Evolutionary conservation across 768 basidiomycete species (phyloP).

Genomic region (Gelatoporia subvermispora): DNA sequence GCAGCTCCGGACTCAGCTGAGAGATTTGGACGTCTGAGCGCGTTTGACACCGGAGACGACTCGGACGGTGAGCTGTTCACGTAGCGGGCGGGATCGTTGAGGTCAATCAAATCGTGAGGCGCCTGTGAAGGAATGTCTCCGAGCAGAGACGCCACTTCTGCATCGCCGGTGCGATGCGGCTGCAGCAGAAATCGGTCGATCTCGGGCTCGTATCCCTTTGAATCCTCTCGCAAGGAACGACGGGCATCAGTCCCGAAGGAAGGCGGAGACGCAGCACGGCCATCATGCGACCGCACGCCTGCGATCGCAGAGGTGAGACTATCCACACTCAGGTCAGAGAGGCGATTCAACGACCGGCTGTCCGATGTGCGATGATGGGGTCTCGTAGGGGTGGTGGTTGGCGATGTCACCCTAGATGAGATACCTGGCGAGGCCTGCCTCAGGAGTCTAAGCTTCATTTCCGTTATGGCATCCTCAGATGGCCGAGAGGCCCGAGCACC

Average conservation of each 20-base stretch:
- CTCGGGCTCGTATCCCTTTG: too few species aligned
- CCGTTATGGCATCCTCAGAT: slow-evolving; percentile 50
- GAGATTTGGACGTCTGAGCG: too few species aligned
- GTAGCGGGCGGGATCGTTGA: slow-evolving; percentile 6
- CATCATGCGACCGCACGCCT: too few species aligned
- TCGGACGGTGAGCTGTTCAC: slow-evolving; percentile 1
- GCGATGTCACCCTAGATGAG: background rate
- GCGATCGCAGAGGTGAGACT: too few species aligned
- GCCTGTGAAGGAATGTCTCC: slow-evolving; percentile 8
- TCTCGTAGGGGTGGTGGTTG: slow-evolving; percentile 15
- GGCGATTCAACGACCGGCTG: slow-evolving; percentile 5
- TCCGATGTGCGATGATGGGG: slow-evolving; percentile 6
- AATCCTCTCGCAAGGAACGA: too few species aligned
- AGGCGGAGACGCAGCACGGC: too few species aligned
- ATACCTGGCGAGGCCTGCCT: slow-evolving; percentile 22
- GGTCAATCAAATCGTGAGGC: slow-evolving; percentile 20
- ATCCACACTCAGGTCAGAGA: too few species aligned
- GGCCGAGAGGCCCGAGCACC: slow-evolving; percentile 12
- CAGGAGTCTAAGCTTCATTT: slow-evolving; percentile 59
- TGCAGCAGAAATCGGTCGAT: background rate
- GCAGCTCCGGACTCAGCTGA: background rate
- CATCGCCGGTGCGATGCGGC: slow-evolving; percentile 19
- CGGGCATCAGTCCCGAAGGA: too few species aligned
- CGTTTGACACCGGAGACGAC: slow-evolving; percentile 5
- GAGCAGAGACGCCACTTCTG: slow-evolving; percentile 19